Evolutionary conservation across 306 rosid species (phyloP).

Genomic region (Herpetospermum pedunculosum): DNA sequence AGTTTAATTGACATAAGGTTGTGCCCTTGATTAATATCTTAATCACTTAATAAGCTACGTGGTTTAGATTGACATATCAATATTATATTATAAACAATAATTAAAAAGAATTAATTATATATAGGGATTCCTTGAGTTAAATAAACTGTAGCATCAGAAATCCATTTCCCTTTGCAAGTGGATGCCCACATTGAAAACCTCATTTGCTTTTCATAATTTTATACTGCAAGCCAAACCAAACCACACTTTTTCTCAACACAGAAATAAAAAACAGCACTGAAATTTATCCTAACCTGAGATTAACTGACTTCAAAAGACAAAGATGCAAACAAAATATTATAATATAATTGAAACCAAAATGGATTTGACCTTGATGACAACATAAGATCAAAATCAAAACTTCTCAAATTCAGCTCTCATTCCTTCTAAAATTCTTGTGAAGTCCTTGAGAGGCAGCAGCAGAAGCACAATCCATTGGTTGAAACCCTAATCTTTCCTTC

Average conservation of each 20-base stretch:
- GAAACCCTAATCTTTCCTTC: slow-evolving; percentile 41
- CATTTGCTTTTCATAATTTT: not conserved
- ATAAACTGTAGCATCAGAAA: not conserved
- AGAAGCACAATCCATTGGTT: slow-evolving; percentile 32
- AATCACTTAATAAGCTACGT: too few relatives aligned
- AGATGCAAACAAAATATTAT: not conserved
- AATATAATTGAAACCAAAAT: not conserved
- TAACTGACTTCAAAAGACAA: not conserved
- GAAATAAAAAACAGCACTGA: not conserved
- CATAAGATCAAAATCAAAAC: not conserved
- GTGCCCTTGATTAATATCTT: too few relatives aligned
- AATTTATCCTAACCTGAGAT: not conserved
- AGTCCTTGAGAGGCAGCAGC: slow-evolving; percentile 23
- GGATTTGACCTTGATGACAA: not conserved
- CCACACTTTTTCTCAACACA: not conserved
- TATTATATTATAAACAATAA: not conserved
- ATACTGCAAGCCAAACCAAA: slow-evolving; percentile 1
- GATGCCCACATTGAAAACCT: slow-evolving; percentile 1
- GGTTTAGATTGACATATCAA: too few relatives aligned
- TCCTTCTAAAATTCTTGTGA: not conserved
- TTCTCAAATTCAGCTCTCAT: not conserved
- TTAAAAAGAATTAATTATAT: not conserved
- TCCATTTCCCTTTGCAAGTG: slow-evolving; percentile 6
- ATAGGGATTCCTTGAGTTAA: not conserved
- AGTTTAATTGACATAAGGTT: too few relatives aligned